Evolutionary conservation across 2,329 filamentous ascomycete species (phyloP).

Genomic region (Penicillium sp.): DNA sequence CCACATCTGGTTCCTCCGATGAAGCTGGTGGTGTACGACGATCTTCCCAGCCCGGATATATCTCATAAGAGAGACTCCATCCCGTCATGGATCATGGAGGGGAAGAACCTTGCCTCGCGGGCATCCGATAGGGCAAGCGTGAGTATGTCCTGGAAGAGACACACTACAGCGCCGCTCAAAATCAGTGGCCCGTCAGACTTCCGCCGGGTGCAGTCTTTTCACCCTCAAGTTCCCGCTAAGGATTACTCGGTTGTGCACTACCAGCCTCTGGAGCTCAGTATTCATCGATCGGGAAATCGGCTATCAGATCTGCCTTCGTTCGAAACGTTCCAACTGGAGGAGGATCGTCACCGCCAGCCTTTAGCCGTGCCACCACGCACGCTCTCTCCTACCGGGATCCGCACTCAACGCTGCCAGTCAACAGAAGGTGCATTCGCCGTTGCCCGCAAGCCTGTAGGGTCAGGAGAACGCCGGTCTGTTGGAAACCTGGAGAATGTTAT

Average conservation of each 20-base stretch:
- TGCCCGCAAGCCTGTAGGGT: slow-evolving; percentile 40
- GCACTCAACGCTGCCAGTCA: slow-evolving; percentile 19
- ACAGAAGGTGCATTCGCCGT: slow-evolving; percentile 31
- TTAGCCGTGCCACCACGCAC: slow-evolving; percentile 34
- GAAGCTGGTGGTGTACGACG: slow-evolving; percentile 44
- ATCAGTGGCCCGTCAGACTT: slow-evolving; percentile 47
- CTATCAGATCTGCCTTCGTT: slow-evolving; percentile 48
- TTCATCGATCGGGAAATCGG: slow-evolving; percentile 45
- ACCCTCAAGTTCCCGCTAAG: slow-evolving; percentile 15
- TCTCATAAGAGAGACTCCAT: slow-evolving; percentile 34
- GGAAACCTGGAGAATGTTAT: slow-evolving; percentile 24
- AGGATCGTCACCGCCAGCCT: slow-evolving; percentile 24
- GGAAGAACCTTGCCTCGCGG: slow-evolving; percentile 38
- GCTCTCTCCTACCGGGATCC: slow-evolving; percentile 23
- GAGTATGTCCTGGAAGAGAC: slow-evolving; percentile 41
- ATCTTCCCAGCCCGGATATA: slow-evolving; percentile 36
- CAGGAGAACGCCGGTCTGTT: slow-evolving; percentile 29
- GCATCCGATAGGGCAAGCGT: slow-evolving; percentile 44
- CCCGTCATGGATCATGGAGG: slow-evolving; percentile 42
- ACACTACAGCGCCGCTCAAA: slow-evolving; percentile 30
- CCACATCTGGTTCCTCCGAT: slow-evolving; percentile 48
- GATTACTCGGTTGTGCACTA: too few species aligned
- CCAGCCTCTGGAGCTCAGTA: slow-evolving; percentile 48
- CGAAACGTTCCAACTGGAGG: slow-evolving; percentile 37
- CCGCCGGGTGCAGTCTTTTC: slow-evolving; percentile 34